Base-by-base conservation (phyloP, 1,284 basidiomycete species). In the Rhodotorula sp. region DNA sequence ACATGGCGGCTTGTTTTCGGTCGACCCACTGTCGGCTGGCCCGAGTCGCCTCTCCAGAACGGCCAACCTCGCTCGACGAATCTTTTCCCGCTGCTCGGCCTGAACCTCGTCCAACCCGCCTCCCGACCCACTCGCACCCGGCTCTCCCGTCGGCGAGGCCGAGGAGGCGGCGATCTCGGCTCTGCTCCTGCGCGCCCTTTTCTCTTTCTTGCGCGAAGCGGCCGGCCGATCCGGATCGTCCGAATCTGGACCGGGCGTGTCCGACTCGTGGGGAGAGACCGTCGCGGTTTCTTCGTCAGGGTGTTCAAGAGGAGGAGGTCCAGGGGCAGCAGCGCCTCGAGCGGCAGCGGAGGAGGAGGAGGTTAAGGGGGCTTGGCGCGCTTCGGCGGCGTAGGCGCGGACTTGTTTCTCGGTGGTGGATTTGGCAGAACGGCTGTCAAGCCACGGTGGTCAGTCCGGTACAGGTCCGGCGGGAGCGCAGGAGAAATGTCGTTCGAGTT, bases 141-240 rank as follows among this genome's bases (percentile, higher is more conserved):
- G 2, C 39, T 43, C 39, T 43, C 39, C 12, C 39, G 39, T 1
- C 39, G 39, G 6, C 39, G 39, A 7, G 39, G 39, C 8, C 4
- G 34, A 3, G 34, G 34, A 34, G 34, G 34, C 3, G 39, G 39
- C 39, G 10, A 7, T 52, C 51, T 21, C 51, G 51, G n/a, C 6
- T 18, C n/a, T 18, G 20, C 43, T 18, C n/a, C 56, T n/a, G 47
- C n/a, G 26, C 6, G 57, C 51, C n/a, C 23, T 18, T 14, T 10
- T 5, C 6, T 29, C 16, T 29, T 18, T 18, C n/a, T 29, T 16
- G 26, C 58, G 58, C 26, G 60, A 49, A 16, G 26, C 21, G 5
- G 34, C 60, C 14, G 51, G 51, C 23, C 68, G 68, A 46, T 70
- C 68, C 47, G 68, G 68, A 49, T 70, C 68, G 68, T 65, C 64